Base-by-base conservation (phyloP, 2,329 filamentous ascomycete species). In the Neodidymelliopsis sp. region DNA sequence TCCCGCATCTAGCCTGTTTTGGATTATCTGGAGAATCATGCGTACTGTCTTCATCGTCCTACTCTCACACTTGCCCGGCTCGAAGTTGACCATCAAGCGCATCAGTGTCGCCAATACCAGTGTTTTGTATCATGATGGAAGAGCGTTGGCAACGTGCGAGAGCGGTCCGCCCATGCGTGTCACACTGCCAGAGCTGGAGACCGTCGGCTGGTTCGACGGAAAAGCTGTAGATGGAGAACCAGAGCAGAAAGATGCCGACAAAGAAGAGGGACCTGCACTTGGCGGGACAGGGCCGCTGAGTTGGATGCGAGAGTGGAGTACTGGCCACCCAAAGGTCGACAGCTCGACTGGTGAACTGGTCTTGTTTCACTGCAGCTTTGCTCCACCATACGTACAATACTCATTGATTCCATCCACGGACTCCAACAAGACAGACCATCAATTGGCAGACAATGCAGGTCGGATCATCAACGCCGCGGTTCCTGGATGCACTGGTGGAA, bases 81-180 rank as follows among this genome's bases (percentile, higher is more conserved):
- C 81, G 6, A 75, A 74, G 41, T 77, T 77, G 47, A 73, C 74
- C 6, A 82, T 90, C 62, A 87, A 83, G 61, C 85, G 81, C 61
- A 88, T 89, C 44, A 88, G 86, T 55, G 86, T 88, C 11, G 85
- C 85, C 3, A 90, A 90, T 54, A 90, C 86, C 4, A 79, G 77
- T 8, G 73, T 90, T 9, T 29, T 87, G 2, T 89, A 83, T 57
- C 87, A 90, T 58, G 85, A 89, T 61, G 85, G 86, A 8, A 77
- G 86, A 53, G 86, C 85, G 4, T 63, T 90, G 50, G 87, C 87
- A 3, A 86, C 84, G 0, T 90, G 86, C 56, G 86, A 90, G 66
- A 89, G 84, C 56, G 87, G 87, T 0, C 86, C 86, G 3, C 87
- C 86, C 0, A 84, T 90, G 63, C 77, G 86, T 19, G 76, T 90